Evolutionary conservation across 441 rosid species (phyloP).

Genomic region (Populus tomentosa): DNA sequence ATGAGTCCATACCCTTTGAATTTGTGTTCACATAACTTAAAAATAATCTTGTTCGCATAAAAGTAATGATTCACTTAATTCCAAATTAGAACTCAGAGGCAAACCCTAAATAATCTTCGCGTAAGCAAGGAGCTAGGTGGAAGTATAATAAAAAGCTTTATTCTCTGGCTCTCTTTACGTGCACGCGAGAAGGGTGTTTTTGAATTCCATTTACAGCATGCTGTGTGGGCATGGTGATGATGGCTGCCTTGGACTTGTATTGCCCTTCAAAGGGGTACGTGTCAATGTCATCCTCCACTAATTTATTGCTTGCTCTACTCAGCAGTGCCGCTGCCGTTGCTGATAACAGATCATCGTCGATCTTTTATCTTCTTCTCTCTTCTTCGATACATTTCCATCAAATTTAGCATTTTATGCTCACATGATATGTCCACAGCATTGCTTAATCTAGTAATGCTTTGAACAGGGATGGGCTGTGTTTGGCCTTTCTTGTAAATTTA

Average conservation of each 20-base stretch:
- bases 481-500: neutral
- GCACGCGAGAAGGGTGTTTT: neutral
- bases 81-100: neutral
- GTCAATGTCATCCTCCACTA: neutral
- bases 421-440: neutral
- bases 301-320: neutral
- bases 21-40: too few relatives aligned
- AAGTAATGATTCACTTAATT: too few relatives aligned
- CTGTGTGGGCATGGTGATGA: neutral
- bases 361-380: neutral
- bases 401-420: neutral
- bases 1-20: too few relatives aligned
- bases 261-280: neutral
- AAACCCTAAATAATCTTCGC: neutral
- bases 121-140: too few relatives aligned
- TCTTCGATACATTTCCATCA: neutral
- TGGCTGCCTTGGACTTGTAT: neutral
- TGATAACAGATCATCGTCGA: neutral
- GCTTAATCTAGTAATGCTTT: neutral
- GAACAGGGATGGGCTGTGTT: neutral
- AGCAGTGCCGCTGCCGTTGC: neutral
- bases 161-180: neutral
- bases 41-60: too few relatives aligned
- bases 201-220: neutral
- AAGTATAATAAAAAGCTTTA: neutral